Percentiles rank a stretch among this genome's conserved stretches.
Conservation (phyloP, 257 asterid genomes). For the Salvia splendens region DNA sequence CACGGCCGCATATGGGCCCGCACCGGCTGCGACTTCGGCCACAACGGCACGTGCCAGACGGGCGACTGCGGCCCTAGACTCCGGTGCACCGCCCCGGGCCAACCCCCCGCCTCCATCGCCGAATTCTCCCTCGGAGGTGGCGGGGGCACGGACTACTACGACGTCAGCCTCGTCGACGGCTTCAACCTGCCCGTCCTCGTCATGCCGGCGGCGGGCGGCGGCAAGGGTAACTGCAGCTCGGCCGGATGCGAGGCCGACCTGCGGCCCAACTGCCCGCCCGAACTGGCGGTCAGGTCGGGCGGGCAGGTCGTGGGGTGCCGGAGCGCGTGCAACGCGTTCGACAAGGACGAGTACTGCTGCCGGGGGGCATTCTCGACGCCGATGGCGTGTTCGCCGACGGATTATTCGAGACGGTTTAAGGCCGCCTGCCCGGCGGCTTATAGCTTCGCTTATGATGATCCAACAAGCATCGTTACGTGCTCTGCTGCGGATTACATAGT, state of each 20-base stretch:
- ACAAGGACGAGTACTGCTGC: constrained; percentile 57
- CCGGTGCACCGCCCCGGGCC: constrained; percentile 55
- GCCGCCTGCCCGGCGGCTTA: constrained; percentile 61
- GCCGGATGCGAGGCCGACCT: constrained; percentile 60
- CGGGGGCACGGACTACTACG: constrained; percentile 50
- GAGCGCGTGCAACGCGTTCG: constrained; percentile 58
- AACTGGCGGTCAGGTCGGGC: constrained; percentile 35
- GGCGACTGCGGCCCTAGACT: constrained; percentile 61
- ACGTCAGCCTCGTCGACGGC: constrained; percentile 74
- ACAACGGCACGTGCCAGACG: constrained; percentile 47
- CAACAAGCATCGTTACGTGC: constrained; percentile 56
- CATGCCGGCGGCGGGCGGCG: constrained; percentile 54
- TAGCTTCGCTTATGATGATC: constrained; percentile 63
- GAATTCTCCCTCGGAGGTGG: background rate
- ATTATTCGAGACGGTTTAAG: constrained; percentile 53
- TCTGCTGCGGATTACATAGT: constrained; percentile 53
- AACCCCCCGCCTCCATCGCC: background rate
- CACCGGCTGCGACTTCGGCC: background rate
- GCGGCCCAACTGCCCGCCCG: constrained; percentile 53
- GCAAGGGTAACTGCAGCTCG: constrained; percentile 52
- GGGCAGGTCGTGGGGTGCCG: constrained; percentile 53
- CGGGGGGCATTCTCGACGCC: constrained; percentile 50
- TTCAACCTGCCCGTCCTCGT: constrained; percentile 64
- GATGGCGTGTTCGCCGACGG: constrained; percentile 51
- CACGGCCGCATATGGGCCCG: constrained; percentile 5